These are phyloP conservation scores for Ophiosphaerella narmari DNA, from an alignment of 2,329 filamentous ascomycete species.

Conservation along the genomic window DNA sequence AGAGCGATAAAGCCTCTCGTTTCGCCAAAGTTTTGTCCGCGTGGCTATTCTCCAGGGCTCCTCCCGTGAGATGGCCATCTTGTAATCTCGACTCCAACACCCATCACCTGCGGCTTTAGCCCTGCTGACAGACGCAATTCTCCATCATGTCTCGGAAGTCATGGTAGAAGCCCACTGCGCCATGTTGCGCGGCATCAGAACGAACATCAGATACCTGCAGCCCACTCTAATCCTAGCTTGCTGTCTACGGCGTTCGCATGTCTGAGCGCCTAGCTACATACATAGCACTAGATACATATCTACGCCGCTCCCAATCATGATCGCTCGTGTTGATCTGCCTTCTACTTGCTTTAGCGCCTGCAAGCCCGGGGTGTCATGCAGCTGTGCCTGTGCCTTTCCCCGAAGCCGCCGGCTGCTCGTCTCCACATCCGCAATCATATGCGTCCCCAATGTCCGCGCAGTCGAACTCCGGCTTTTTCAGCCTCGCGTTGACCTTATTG, in stretches of 20 bases:
- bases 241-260: slow-evolving; percentile 3
- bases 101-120: slow-evolving; percentile 14
- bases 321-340: slow-evolving; percentile 17
- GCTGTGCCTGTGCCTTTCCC: slow-evolving; percentile 11
- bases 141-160: slow-evolving; percentile 9
- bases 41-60: slow-evolving; percentile 23
- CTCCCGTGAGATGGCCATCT: slow-evolving; percentile 30
- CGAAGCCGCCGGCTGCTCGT: slow-evolving; percentile 51
- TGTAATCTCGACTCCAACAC: slow-evolving; percentile 34
- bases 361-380: slow-evolving; percentile 16
- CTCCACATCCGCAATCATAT: slow-evolving; percentile 69
- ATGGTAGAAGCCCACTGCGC: slow-evolving; percentile 8
- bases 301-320: slow-evolving; percentile 8
- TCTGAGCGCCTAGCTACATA: slow-evolving; percentile 1
- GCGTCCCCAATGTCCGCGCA: slow-evolving; percentile 68
- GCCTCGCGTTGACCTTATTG: slow-evolving; percentile 67
- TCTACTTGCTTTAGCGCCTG: slow-evolving; percentile 9
- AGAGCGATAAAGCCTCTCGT: slow-evolving; percentile 11
- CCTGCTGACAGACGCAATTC: slow-evolving; percentile 7
- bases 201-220: slow-evolving; percentile 2
- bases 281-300: not conserved
- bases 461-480: slow-evolving; percentile 65
- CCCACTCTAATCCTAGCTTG: slow-evolving; percentile 7
- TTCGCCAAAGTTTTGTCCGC: slow-evolving; percentile 23
- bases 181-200: slow-evolving; percentile 2